Evolutionary conservation across 78 protist genomes (phyloP), one percentile per base, ranked within the genome.

Genomic region (Dictyostelium brefeldianum): DNA sequence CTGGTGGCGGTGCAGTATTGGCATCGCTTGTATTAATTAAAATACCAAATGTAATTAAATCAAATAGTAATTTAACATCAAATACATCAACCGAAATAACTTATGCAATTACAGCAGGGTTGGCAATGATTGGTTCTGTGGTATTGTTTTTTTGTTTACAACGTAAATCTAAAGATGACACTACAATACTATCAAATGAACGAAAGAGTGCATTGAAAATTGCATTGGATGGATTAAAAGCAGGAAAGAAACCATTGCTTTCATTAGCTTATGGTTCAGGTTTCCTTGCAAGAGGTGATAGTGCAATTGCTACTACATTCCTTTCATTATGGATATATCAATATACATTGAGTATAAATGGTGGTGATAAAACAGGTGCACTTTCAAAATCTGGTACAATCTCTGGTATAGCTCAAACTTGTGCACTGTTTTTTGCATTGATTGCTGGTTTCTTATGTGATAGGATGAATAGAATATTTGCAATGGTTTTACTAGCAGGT

Each of bases 1-100:
- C 92, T 3, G 92, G 92, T 22, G 82, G 82, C 31, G 92, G 92
- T 50, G 92, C 92, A 57, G 92, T 87, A 71, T 59, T 87, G 1
- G 92, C 83, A 27, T 74, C 92, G 5, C 62, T 87, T 11, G 92
- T 77, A 4, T 59, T 87, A 29, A n/a, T 87, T 15, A 87, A 87
- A 57, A 77, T 87, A 18, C 92, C 92, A 36, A 57, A 70, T 46
- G 17, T 83, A 4, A 56, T 83, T 9, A 41, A 83, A 22, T 15
- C 18, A 5, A n/a, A 41, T 14, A 25, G 29, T 11, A 46, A 29
- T 7, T 9, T 83, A 5, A 15, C 79, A 0, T 27, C 74, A 10
- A 71, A 53, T 1, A 17, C 12, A 47, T 54, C 92, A 5, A 73
- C 78, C 1, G 83, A 77, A 29, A n/a, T 87, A 0, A 78, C 83